Base-by-base conservation (phyloP, 768 basidiomycete genomes). In the Boletus tylopilopsis region DNA sequence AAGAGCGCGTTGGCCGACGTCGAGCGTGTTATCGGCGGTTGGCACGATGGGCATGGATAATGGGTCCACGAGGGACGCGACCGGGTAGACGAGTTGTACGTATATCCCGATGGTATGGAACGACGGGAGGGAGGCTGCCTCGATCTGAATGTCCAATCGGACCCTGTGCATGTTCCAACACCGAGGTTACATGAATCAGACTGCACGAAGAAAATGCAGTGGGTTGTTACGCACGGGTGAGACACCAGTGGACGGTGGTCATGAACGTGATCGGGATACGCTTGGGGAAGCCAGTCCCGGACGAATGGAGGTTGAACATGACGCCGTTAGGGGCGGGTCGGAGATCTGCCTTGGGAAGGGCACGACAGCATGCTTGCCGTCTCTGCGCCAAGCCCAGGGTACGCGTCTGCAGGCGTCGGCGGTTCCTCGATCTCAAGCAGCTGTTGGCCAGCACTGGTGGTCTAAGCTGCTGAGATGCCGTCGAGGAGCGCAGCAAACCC, bases 281-380 rank as follows among this genome's bases (percentile, higher is more conserved):
- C 47, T 75, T 77, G 0, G 77, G 76, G 39, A 74, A 67, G 3
- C 76, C 75, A 0, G 77, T 77, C 15, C 77, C 77, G 4, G 78
- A 79, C 0, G 78, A 79, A 50, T 79, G 76, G 0, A 76, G 57
- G 42, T 74, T 77, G 8, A 71, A 30, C 35, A 66, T 40, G 60
- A 40, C 60, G 49, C 23, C 69, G 39, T 43, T 56, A 18, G 39
- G 51, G 52, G 16, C 15, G 0, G 60, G 45, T 4, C 45, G 49
- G 18, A 3, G 9, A 1, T 37, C 38, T 10, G 41, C 40, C 35
- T 54, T 48, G 55, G 55, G 25, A 54, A 64, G 5, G 51, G 34
- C 2, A 54, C 36, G 58, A 55, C 1, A 46, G 41, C 1, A 24
- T 32, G 15, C 19, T 42, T 2, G n/a, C 32, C 2, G 12, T 24